Conservation (phyloP, 1,139 yeast species). For the Fermentozyma sake region DNA sequence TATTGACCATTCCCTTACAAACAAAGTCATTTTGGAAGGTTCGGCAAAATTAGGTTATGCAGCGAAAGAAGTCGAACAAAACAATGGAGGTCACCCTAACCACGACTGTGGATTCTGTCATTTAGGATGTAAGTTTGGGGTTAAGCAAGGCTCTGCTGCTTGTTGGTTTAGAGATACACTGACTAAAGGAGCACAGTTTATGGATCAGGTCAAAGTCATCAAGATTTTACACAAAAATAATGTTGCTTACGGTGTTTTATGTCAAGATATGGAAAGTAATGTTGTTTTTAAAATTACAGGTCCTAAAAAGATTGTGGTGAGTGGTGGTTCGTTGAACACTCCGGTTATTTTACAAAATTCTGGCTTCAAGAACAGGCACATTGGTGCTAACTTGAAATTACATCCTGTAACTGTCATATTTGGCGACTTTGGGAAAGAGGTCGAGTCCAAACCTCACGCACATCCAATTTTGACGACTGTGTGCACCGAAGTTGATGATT, state of each 20-base stretch:
- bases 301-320: conserved; percentile 43
- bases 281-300: conserved; percentile 35
- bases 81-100: conserved; percentile 41
- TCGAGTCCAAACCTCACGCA: conserved; percentile 31
- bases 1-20: conserved; percentile 46
- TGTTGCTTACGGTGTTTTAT: conserved; percentile 42
- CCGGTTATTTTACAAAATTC: conserved; percentile 49
- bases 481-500: conserved; percentile 44
- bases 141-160: conserved; percentile 50
- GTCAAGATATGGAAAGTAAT: conserved; percentile 28
- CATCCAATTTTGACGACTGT: conserved; percentile 52
- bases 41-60: conserved; percentile 43
- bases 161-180: conserved; percentile 53
- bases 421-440: conserved; percentile 41
- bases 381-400: conserved; percentile 50
- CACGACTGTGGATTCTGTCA: conserved; percentile 53
- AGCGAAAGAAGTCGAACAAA: conserved; percentile 42
- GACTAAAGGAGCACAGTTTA: conserved; percentile 44
- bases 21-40: conserved; percentile 44
- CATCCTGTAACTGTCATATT: conserved; percentile 46
- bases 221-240: conserved; percentile 38
- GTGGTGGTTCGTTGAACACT: conserved; percentile 51
- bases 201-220: conserved; percentile 45
- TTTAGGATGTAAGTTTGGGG: conserved; percentile 52
- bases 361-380: conserved; percentile 49